phyloP scores from a whole-genome alignment of 2,329 filamentous ascomycete species.

The Ceratocystiopsis brevicomis region DNA sequence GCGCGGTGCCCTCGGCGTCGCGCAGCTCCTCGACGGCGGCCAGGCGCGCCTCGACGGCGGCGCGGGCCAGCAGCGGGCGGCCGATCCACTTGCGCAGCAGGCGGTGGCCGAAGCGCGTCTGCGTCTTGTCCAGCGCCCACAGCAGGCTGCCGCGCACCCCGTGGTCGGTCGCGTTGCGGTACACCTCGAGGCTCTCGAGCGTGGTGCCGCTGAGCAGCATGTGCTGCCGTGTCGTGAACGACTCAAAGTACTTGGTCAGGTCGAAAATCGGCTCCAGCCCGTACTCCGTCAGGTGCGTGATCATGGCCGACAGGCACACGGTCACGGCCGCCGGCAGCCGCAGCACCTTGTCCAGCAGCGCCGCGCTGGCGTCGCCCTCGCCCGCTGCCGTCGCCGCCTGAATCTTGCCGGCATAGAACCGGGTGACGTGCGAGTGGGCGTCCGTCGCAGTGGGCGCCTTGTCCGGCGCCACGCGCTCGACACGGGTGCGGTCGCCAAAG shows the following conservation, averaged over 20 bases:
- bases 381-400: constrained; percentile 13
- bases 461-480: constrained; percentile 46
- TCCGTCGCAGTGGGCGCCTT: constrained; percentile 69
- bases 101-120: constrained; percentile 74
- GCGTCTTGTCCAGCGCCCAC: constrained; percentile 86
- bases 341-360: constrained; percentile 69
- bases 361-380: constrained; percentile 35
- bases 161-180: constrained; percentile 83
- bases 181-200: constrained; percentile 82
- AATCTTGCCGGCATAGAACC: constrained; percentile 68
- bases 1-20: constrained; percentile 42
- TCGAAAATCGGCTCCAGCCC: constrained; percentile 90
- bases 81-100: constrained; percentile 91
- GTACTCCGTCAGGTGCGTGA: constrained; percentile 78
- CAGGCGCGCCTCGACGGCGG: constrained; percentile 57
- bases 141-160: constrained; percentile 74
- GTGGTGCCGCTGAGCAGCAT: constrained; percentile 96
- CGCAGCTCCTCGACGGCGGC: constrained; percentile 74
- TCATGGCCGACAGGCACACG: constrained; percentile 90
- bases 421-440: constrained; percentile 72
- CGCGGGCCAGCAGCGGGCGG: constrained; percentile 62
- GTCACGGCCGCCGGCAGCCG: constrained; percentile 71
- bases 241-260: constrained; percentile 90
- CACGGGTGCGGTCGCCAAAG: constrained; percentile 74
- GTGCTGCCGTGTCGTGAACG: constrained; percentile 81